Conservation (phyloP, 176 grass and related monocot genomes). For the Zizania latifolia region DNA sequence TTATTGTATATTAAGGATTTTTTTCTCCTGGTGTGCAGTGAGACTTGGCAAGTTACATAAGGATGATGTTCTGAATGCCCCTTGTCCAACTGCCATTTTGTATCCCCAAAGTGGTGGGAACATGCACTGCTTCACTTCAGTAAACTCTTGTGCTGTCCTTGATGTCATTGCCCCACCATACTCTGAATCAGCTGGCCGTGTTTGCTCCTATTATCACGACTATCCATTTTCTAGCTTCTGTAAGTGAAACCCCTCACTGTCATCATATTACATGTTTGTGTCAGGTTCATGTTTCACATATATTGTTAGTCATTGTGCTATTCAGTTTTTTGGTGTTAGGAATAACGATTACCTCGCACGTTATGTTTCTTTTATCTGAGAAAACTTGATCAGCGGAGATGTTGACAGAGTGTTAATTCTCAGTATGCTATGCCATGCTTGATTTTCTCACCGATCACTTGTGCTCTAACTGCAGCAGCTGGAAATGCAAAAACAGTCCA, state of each 20-base stretch:
- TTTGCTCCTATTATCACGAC: slow-evolving; percentile 67
- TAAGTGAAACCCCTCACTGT: slow-evolving; percentile 35
- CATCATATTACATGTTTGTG: background rate
- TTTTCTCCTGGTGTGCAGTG: slow-evolving; percentile 36
- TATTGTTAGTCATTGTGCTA: background rate
- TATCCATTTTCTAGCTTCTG: slow-evolving; percentile 63
- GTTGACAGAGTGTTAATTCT: background rate
- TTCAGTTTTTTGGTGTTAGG: background rate
- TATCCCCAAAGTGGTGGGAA: slow-evolving; percentile 71
- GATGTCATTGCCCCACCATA: slow-evolving; percentile 73
- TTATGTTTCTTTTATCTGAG: background rate
- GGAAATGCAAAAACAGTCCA: background rate
- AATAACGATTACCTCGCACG: background rate
- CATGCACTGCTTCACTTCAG: slow-evolving; percentile 72
- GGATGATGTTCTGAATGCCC: slow-evolving; percentile 50
- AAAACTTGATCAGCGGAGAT: background rate
- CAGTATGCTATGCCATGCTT: background rate
- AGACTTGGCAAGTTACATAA: slow-evolving; percentile 59
- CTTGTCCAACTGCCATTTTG: slow-evolving; percentile 56
- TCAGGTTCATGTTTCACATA: background rate
- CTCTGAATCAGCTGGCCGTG: slow-evolving; percentile 39
- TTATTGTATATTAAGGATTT: background rate
- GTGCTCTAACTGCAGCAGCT: slow-evolving; percentile 31
- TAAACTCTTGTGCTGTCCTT: slow-evolving; percentile 69
- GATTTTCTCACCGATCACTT: slow-evolving; percentile 15